Evolutionary conservation across 202 grass and related monocot genomes (phyloP), one percentile per base, ranked within the genome.

Genomic region (Musa balbisiana): DNA sequence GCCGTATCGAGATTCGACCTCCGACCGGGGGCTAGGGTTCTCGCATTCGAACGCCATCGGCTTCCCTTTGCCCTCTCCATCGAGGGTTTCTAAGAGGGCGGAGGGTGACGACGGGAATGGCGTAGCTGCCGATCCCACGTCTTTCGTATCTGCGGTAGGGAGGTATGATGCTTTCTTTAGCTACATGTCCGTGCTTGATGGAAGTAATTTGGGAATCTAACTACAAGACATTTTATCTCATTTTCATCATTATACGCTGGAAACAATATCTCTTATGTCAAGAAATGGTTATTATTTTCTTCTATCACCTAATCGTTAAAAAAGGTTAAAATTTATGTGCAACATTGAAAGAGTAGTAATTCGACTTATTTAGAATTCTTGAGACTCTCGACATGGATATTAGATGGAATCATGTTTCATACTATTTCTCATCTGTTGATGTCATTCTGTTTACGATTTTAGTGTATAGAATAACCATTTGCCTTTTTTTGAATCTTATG

Each of bases 11-110:
- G 64, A 64, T 52, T 67, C 33, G 20, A 60, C 20, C 11, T 69
- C 49, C 70, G 58, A 9, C 69, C 80, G 16, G 74, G 50, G 8
- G 79, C 76, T 15, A 27, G 78, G 54, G 17, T 10, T 65, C 55
- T 21, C 5, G 11, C 19, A 11, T 29, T 62, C 52, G 6, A 73
- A 80, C 77, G 69, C 8, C 2, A 19, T 53, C 1, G 21, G 51
- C 17, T 67, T 77, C 14, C 72, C 67, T 66, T 72, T 84, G 29
- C 77, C 83, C 0, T 84, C 71, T 27, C 71, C 77, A 12, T 21
- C 2, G 13, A 52, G 15, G 11, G 25, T 11, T 60, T 59, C 73
- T 14, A 52, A 65, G 52, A 78, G 67, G 19, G 14, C n/a, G 25
- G 70, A 84, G 23, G 69, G 64, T 20, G 72, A 51, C 10, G 67